phyloP scores from a whole-genome alignment of 305 asterid genomes.

The Fraxinus dipetala region DNA sequence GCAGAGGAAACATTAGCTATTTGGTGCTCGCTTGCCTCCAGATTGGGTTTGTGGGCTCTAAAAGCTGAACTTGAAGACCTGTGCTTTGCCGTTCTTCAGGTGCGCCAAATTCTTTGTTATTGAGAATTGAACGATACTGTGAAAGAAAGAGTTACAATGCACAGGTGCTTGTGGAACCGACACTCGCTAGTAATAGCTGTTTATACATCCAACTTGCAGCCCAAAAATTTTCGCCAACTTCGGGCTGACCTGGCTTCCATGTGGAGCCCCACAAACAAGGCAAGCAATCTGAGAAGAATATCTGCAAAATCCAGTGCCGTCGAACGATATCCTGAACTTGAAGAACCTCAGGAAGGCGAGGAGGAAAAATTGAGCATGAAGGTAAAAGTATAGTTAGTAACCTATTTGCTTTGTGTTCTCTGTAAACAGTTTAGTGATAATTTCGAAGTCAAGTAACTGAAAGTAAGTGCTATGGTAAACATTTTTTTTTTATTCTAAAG shows the following conservation, averaged over 20 bases:
- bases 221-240: conserved; percentile 69
- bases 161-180: conserved; percentile 2
- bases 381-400: conserved; percentile 39
- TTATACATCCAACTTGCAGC: conserved; percentile 50
- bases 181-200: conserved; percentile 21
- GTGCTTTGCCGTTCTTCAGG: conserved; percentile 98
- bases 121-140: conserved; percentile 1
- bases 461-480: background rate
- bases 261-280: conserved; percentile 66
- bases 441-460: conserved; percentile 4
- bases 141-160: conserved; percentile 19
- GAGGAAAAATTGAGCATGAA: conserved; percentile 67
- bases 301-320: conserved; percentile 42
- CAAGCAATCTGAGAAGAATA: conserved; percentile 56
- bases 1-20: conserved; percentile 90
- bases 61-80: conserved; percentile 99
- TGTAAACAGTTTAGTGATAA: conserved; percentile 1
- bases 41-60: conserved; percentile 94
- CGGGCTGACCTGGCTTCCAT: conserved; percentile 86
- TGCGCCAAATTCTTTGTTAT: conserved; percentile 27
- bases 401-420: conserved; percentile 9
- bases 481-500: background rate
- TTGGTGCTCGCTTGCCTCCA: conserved; percentile 98
- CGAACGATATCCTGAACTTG: conserved; percentile 42
- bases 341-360: conserved; percentile 45